Percentiles rank a stretch among this genome's conserved stretches.
phyloP scores from a whole-genome alignment of 306 rosid genomes.

The Elaeagnus macrophylla region DNA sequence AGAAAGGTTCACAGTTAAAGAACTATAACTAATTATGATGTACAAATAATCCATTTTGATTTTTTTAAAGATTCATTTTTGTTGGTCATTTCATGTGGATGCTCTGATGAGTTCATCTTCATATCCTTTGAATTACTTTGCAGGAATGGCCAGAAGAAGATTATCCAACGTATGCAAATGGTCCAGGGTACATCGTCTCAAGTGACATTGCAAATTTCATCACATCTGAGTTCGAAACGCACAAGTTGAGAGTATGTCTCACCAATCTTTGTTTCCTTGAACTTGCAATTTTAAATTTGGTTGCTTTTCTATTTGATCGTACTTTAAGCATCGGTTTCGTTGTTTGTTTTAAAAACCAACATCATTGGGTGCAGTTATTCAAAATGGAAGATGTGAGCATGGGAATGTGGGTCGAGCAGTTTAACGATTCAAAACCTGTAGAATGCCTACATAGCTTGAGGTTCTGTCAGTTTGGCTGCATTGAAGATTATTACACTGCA shows the following conservation, averaged over 20 bases:
- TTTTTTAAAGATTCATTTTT: not conserved
- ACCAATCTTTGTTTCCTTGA: not conserved
- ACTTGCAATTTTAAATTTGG: not conserved
- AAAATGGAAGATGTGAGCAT: constrained; percentile 99
- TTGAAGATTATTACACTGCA: constrained; percentile 69
- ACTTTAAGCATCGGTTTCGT: not conserved
- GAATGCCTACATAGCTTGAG: constrained; percentile 57
- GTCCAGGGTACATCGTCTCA: constrained; percentile 81
- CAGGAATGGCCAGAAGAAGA: constrained; percentile 97
- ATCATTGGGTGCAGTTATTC: constrained; percentile 50
- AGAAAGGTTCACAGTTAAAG: too few species aligned
- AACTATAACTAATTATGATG: too few species aligned
- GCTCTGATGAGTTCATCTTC: not conserved
- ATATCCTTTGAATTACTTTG: constrained; percentile 1
- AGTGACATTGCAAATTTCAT: constrained; percentile 61
- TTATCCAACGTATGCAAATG: constrained; percentile 89
- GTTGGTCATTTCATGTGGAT: not conserved
- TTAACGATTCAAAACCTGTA: constrained; percentile 54
- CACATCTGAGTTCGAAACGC: constrained; percentile 57
- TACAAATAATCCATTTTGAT: too few species aligned
- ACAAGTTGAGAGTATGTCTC: constrained; percentile 54
- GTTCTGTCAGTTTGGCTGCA: constrained; percentile 88
- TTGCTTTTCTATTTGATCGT: not conserved
- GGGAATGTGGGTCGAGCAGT: constrained; percentile 93
- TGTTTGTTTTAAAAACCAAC: constrained; percentile 1